Percentiles rank a stretch among this genome's conserved stretches.
Evolutionary conservation across 208 protist species (phyloP).

Genomic region (Acanthamoeba healyi): DNA sequence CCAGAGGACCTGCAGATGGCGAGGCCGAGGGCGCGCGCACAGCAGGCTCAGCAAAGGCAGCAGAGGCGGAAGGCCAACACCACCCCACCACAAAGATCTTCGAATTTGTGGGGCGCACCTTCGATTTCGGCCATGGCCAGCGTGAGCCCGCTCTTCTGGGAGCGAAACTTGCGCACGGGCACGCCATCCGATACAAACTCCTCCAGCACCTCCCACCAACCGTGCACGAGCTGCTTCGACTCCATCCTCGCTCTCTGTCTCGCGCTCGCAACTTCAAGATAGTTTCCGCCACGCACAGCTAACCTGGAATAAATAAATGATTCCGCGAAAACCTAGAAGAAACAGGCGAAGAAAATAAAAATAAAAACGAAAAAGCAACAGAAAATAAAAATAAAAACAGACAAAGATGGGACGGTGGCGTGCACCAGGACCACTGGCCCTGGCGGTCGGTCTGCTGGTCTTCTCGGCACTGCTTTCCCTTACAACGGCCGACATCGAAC

Average conservation of each 20-base stretch:
- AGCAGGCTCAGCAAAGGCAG: too few relatives aligned
- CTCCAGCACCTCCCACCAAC: constrained; percentile 54
- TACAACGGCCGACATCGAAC: background rate
- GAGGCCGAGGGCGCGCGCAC: too few relatives aligned
- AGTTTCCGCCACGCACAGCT: background rate
- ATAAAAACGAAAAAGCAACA: too few relatives aligned
- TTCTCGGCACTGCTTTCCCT: background rate
- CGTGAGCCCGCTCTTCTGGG: constrained; percentile 53
- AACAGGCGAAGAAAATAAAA: too few relatives aligned
- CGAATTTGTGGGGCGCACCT: background rate
- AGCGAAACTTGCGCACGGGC: constrained; percentile 46
- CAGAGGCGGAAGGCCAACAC: background rate
- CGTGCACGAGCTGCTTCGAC: background rate
- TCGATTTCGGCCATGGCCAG: constrained; percentile 58
- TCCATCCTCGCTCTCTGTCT: background rate
- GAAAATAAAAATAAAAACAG: too few relatives aligned
- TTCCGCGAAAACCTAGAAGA: too few relatives aligned
- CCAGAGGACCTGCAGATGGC: constrained; percentile 70
- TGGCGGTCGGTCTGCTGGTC: background rate
- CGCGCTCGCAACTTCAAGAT: too few relatives aligned
- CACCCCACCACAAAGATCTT: too few relatives aligned
- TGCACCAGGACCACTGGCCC: background rate
- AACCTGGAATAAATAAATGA: too few relatives aligned
- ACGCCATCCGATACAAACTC: constrained; percentile 54
- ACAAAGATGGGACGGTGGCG: background rate